Conservation (phyloP, 352 stramenopile genomes). For the Globisporangium paroecandrum region DNA sequence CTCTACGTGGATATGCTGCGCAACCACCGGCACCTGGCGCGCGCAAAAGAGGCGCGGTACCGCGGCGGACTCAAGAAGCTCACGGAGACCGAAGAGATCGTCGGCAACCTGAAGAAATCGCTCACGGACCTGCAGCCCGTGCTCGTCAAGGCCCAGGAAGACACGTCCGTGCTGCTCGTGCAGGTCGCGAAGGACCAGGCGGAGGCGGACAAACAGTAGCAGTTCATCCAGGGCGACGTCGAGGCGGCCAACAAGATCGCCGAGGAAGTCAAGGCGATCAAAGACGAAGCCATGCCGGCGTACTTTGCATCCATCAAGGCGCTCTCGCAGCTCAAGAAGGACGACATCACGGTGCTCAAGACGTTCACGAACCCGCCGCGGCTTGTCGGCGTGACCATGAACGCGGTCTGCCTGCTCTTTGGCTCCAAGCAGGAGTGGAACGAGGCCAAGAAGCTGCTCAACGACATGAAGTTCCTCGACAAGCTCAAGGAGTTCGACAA, state of each 20-base stretch:
- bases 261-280: conserved; percentile 91
- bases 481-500: conserved; percentile 88
- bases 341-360: conserved; percentile 91
- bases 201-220: conserved; percentile 89
- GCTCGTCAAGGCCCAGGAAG: conserved; percentile 85
- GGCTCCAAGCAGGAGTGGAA: conserved; percentile 89
- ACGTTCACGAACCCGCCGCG: conserved; percentile 89
- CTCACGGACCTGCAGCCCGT: conserved; percentile 91
- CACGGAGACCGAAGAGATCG: conserved; percentile 90
- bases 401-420: conserved; percentile 90
- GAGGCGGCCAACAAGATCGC: conserved; percentile 90
- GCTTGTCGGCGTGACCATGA: conserved; percentile 89
- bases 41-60: conserved; percentile 78
- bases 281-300: conserved; percentile 91
- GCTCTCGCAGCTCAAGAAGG: conserved; percentile 89
- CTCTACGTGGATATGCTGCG: conserved; percentile 91
- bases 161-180: conserved; percentile 79
- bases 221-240: conserved; percentile 89
- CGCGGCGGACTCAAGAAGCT: conserved; percentile 90
- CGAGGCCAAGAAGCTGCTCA: conserved; percentile 88
- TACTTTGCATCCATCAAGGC: conserved; percentile 91
- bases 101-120: conserved; percentile 89
- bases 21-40: conserved; percentile 81
- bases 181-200: conserved; percentile 91
- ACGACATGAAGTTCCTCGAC: conserved; percentile 91